These are phyloP conservation scores for Ceratocystis lukuohia DNA, from an alignment of 2,329 filamentous ascomycete species.

Conservation along the genomic window DNA sequence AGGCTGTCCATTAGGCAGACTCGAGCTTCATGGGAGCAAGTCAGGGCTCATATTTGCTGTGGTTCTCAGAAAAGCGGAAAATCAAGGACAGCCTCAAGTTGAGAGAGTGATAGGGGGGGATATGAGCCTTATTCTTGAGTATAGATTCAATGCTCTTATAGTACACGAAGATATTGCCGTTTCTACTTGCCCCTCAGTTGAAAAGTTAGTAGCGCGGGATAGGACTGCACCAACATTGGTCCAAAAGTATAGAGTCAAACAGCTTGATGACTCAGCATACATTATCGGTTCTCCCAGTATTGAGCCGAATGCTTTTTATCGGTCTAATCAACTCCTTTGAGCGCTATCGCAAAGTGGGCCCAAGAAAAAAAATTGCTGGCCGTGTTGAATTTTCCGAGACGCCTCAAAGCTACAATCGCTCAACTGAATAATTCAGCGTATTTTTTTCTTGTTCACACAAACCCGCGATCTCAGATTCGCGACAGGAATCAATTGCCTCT, in stretches of 20 bases:
- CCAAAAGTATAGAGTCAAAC: neutral
- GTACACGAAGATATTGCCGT: too few species aligned
- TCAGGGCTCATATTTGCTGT: too few species aligned
- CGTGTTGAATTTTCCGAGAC: constrained; percentile 16
- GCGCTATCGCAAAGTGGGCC: constrained; percentile 19
- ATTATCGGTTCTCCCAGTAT: constrained; percentile 18
- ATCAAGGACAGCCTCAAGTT: too few species aligned
- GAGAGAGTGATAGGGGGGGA: too few species aligned
- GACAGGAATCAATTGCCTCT: constrained; percentile 12
- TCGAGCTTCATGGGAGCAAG: neutral
- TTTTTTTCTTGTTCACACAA: constrained; percentile 12
- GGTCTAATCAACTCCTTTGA: constrained; percentile 7
- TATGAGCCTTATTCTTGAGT: too few species aligned
- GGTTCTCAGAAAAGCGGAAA: too few species aligned
- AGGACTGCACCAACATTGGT: too few species aligned
- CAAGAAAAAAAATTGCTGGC: constrained; percentile 20
- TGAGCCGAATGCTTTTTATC: constrained; percentile 13
- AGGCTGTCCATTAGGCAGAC: neutral
- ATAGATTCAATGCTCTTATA: too few species aligned
- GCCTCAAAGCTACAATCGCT: constrained; percentile 17
- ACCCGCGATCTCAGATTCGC: constrained; percentile 14
- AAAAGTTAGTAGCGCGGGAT: too few species aligned
- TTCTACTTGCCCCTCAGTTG: too few species aligned
- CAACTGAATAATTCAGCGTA: constrained; percentile 14
- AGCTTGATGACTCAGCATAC: constrained; percentile 13